Evolutionary conservation across 2,329 filamentous ascomycete species (phyloP), one percentile per base, ranked within the genome.

Genomic region (Fusarium cicatricum): DNA sequence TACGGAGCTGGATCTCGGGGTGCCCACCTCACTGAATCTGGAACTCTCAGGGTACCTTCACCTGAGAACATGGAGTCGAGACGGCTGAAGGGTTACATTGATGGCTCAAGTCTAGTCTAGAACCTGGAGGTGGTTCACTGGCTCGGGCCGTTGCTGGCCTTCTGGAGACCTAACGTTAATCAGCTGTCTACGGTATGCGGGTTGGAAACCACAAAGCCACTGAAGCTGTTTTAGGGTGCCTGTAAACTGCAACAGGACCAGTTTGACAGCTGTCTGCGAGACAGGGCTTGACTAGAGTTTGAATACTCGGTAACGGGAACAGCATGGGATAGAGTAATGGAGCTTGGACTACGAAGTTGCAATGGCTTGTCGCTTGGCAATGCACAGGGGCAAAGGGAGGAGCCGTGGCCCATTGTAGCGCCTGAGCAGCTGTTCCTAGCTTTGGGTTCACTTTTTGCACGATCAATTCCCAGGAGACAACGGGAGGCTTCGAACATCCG

Each of bases 21-120:
- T 37, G 42, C 47, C 51, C 19, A 51, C 60, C n/a, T n/a, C 16
- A 41, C 37, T 34, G 19, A 8, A 34, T 41, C 29, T 49, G 37
- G 46, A 49, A 41, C 29, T 21, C 15, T 33, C n/a, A 33, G 26
- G 36, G 38, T 23, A 14, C 45, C 17, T 49, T 26, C 37, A 52
- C 43, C 46, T 45, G 51, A 52, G 45, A 36, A 36, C 44, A 40
- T 63, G 46, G 46, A 62, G 50, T 60, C 50, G 58, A 41, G 36
- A 52, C 33, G 40, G 59, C 60, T 58, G 60, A 63, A 63, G 47
- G 60, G 60, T 61, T 61, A 47, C 47, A 64, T 50, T 39, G 52
- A 47, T 57, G 52, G 47, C 53, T 51, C 33, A 29, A 64, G 54
- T 63, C 44, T 58, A 64, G 54, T 63, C 44, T 58, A 61, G 60